Evolutionary conservation across 208 protist species (phyloP).

Genomic region (Wallacemonas sp.): DNA sequence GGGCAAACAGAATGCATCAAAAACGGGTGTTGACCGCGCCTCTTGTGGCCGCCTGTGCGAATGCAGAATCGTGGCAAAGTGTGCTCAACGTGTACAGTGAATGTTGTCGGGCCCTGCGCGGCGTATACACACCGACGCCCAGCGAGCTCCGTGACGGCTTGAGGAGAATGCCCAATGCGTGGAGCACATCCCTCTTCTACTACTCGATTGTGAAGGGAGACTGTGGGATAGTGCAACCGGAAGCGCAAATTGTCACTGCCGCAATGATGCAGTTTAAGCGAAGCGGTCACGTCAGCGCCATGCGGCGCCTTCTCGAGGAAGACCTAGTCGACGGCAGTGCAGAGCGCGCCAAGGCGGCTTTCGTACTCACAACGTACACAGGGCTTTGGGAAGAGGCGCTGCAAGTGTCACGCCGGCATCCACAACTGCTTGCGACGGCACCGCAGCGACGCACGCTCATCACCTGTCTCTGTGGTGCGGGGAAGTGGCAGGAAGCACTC

Average conservation of each 20-base stretch:
- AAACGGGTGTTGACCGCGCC: conserved; percentile 22
- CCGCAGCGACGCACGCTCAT: conserved; percentile 47
- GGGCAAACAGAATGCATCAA: not conserved
- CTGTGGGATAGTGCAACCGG: conserved; percentile 23
- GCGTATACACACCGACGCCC: conserved; percentile 58
- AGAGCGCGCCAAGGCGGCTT: conserved; percentile 44
- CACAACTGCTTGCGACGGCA: conserved; percentile 20
- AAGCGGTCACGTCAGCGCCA: conserved; percentile 34
- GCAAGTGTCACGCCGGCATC: conserved; percentile 29
- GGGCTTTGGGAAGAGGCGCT: conserved; percentile 80
- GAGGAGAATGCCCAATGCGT: conserved; percentile 55
- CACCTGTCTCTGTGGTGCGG: conserved; percentile 31
- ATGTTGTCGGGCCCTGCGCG: conserved; percentile 35
- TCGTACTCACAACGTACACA: conserved; percentile 58
- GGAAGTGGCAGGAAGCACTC: conserved; percentile 50
- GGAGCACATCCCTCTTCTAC: conserved; percentile 75
- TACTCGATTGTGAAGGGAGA: conserved; percentile 63
- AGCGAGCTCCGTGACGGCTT: conserved; percentile 68
- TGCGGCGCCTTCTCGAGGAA: conserved; percentile 72
- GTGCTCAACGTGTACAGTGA: conserved; percentile 52
- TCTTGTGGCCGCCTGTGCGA: conserved; percentile 58
- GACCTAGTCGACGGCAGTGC: conserved; percentile 57
- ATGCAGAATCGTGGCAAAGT: conserved; percentile 57
- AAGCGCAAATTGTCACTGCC: conserved; percentile 34
- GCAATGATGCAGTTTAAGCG: conserved; percentile 55